Percentiles rank a stretch among this genome's conserved stretches.
Conservation (phyloP, 2,329 filamentous ascomycete species). For the Teratosphaeria destructans region DNA sequence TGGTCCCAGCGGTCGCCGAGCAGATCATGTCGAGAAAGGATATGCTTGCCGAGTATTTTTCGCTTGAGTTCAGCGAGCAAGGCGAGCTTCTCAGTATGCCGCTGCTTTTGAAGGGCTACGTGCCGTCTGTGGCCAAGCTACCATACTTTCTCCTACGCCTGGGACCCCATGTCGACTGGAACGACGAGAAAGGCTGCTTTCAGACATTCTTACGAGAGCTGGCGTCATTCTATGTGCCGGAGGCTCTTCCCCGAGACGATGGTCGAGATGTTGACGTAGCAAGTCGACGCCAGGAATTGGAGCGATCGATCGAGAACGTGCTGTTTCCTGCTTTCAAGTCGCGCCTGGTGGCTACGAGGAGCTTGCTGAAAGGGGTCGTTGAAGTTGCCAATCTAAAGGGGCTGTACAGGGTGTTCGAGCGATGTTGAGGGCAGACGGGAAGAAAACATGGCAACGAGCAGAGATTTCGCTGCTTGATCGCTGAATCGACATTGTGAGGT, state of each 20-base stretch:
- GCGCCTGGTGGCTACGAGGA: constrained; percentile 69
- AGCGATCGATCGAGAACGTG: constrained; percentile 67
- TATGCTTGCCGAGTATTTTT: constrained; percentile 91
- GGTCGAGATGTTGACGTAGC: constrained; percentile 24
- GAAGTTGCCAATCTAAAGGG: constrained; percentile 90
- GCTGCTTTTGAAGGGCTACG: constrained; percentile 79
- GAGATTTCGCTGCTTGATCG: neutral
- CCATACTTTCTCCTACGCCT: constrained; percentile 79
- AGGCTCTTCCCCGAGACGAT: constrained; percentile 52
- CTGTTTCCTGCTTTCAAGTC: constrained; percentile 84
- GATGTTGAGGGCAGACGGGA: constrained; percentile 49
- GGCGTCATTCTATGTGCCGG: constrained; percentile 82
- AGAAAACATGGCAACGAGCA: neutral
- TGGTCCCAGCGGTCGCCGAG: constrained; percentile 54
- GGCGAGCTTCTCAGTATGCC: constrained; percentile 73
- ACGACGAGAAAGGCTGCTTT: constrained; percentile 75
- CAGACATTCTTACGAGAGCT: constrained; percentile 75
- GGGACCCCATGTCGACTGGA: constrained; percentile 83
- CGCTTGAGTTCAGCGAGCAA: constrained; percentile 65
- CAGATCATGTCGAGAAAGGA: constrained; percentile 67
- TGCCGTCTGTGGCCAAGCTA: constrained; percentile 73
- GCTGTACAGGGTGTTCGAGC: constrained; percentile 86
- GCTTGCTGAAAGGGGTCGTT: constrained; percentile 64
- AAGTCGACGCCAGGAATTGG: constrained; percentile 43
- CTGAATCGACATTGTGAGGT: neutral